A percentile compares a stretch with the other conserved stretches of the same genome.
Evolutionary conservation across 495 filamentous ascomycete genomes (phyloP).

Genomic region (Penicillium pancosmium): DNA sequence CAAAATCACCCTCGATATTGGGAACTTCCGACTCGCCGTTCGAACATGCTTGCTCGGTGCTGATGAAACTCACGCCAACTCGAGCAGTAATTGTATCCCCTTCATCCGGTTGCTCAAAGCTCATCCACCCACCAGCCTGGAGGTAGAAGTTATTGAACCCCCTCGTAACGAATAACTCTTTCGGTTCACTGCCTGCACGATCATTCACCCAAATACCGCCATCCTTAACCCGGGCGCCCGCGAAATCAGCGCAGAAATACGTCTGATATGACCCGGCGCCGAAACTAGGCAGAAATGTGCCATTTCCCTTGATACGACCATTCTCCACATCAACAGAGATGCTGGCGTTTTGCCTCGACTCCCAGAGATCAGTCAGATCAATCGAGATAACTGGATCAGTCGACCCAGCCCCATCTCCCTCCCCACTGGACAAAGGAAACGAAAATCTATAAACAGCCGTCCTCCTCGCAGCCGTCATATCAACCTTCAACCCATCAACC

Average conservation of each 20-base stretch:
- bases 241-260: conserved; percentile 75
- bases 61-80: conserved; percentile 73
- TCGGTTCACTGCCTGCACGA: conserved; percentile 57
- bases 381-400: conserved; percentile 60
- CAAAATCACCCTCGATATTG: conserved; percentile 53
- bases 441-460: conserved; percentile 71
- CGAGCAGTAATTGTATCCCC: conserved; percentile 56
- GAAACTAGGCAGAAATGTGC: conserved; percentile 70
- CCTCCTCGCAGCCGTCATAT: conserved; percentile 70
- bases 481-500: conserved; percentile 58
- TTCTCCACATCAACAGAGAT: conserved; percentile 59
- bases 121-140: conserved; percentile 67
- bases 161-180: conserved; percentile 56
- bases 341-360: conserved; percentile 64
- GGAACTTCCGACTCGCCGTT: conserved; percentile 69
- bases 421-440: conserved; percentile 51
- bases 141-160: conserved; percentile 62
- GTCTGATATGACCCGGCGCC: conserved; percentile 61
- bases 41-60: conserved; percentile 63
- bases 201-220: conserved; percentile 69
- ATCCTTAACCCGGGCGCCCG: conserved; percentile 57
- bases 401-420: conserved; percentile 43
- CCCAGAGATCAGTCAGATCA: conserved; percentile 67
- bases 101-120: conserved; percentile 49
- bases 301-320: conserved; percentile 67